Percentiles rank a stretch among this genome's conserved stretches.
These are phyloP conservation scores for Penicillium sp. DNA, from an alignment of 2,329 filamentous ascomycete species.

Conservation along the genomic window DNA sequence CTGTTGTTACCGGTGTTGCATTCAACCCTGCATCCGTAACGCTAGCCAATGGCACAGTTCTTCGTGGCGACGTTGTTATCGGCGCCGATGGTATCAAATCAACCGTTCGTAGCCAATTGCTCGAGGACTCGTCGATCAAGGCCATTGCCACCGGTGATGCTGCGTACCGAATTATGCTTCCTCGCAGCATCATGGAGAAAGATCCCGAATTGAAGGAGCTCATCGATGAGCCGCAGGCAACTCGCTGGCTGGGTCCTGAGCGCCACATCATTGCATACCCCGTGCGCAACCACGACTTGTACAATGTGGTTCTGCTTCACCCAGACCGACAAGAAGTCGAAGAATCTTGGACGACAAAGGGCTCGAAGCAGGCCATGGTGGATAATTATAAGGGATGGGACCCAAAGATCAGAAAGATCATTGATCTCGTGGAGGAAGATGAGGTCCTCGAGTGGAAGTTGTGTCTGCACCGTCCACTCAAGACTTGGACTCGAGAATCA, in stretches of 20 bases:
- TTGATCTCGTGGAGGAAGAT: constrained; percentile 59
- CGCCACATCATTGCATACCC: constrained; percentile 78
- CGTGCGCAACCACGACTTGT: constrained; percentile 63
- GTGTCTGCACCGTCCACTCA: constrained; percentile 33
- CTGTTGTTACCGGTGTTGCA: constrained; percentile 25
- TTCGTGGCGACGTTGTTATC: constrained; percentile 49
- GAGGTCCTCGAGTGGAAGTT: constrained; percentile 41
- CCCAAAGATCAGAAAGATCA: constrained; percentile 57
- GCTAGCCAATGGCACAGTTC: constrained; percentile 24
- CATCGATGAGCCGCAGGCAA: constrained; percentile 65
- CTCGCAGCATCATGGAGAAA: constrained; percentile 62
- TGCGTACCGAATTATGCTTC: constrained; percentile 75
- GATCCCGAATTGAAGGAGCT: constrained; percentile 68
- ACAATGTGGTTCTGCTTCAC: constrained; percentile 63
- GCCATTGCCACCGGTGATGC: constrained; percentile 62
- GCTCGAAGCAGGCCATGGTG: constrained; percentile 60
- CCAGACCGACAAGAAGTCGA: constrained; percentile 61
- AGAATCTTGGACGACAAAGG: constrained; percentile 63
- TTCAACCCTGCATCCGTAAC: constrained; percentile 31
- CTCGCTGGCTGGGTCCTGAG: constrained; percentile 72
- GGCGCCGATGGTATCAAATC: constrained; percentile 58
- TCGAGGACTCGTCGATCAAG: constrained; percentile 28
- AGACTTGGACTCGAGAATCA: constrained; percentile 34
- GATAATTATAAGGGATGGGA: constrained; percentile 63
- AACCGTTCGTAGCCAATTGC: constrained; percentile 41